Evolutionary conservation across 2,329 filamentous ascomycete genomes (phyloP), one percentile per base, ranked within the genome.

Genomic region (Aureobasidium sp.): DNA sequence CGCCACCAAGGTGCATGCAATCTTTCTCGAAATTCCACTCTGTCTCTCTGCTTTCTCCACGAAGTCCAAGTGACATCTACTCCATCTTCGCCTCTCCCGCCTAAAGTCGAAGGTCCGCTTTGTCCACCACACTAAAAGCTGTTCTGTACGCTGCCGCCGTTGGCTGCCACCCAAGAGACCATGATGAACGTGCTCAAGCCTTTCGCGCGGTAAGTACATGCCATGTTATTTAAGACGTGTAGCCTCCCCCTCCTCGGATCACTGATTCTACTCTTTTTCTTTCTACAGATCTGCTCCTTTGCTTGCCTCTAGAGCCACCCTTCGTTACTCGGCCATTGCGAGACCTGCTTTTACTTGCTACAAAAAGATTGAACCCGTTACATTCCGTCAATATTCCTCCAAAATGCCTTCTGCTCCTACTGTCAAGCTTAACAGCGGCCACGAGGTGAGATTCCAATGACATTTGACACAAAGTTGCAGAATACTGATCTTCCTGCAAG

Each of bases 371-470:
- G 55, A 61, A 41, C 41, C 46, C 37, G 36, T 42, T 12, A 29
- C 44, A 42, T 51, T 51, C 34, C 57, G 57, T 36, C 36, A 42
- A 17, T 60, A 60, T 62, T 62, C 64, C 57, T 70, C 70, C 53
- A 66, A 64, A 42, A 72, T 69, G 63, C 67, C 69, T 67, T 57
- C 53, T 15, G 63, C 68, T 58, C 73, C 71, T 23, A 67, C 66
- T 39, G 67, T 73, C 61, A 74, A 70, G 68, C 68, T 74, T 44
- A 75, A 71, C 71, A 74, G 72, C 67, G 73, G 73, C 67, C 70
- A 70, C 65, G 66, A 73, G 68, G 70, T 70, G 10, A 61, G 70
- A 63, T 47, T 17, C 32, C 12, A 26, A n/a, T 17, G 3, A 9
- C 8, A n/a, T 7, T 7, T 1, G 5, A 23, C 3, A 10, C 23